These are phyloP conservation scores for Aureobasidium musti DNA, from an alignment of 2,329 filamentous ascomycete species.

Conservation along the genomic window DNA sequence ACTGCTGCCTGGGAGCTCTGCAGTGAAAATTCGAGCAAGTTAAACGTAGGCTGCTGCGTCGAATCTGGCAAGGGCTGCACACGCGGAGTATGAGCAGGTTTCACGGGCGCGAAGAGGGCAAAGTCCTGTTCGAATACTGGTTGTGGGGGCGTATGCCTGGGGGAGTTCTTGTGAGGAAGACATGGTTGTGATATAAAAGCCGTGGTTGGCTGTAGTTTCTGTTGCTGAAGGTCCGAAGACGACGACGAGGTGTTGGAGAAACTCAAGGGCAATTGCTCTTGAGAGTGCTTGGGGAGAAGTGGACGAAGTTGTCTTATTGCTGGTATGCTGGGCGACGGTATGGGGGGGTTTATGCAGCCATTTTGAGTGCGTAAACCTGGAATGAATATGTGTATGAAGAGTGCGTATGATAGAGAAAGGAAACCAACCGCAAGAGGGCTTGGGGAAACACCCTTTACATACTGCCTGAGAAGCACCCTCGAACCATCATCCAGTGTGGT, in stretches of 20 bases:
- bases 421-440: neutral
- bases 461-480: neutral
- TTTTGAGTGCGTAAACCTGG: slow-evolving; percentile 25
- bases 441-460: neutral
- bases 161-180: slow-evolving; percentile 63
- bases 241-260: slow-evolving; percentile 50
- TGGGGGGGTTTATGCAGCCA: slow-evolving; percentile 31
- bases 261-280: slow-evolving; percentile 56
- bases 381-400: neutral
- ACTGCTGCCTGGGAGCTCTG: neutral
- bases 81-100: slow-evolving; percentile 46
- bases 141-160: slow-evolving; percentile 52
- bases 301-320: slow-evolving; percentile 30
- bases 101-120: slow-evolving; percentile 65
- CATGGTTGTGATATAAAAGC: slow-evolving; percentile 74
- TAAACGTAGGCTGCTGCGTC: slow-evolving; percentile 61
- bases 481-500: neutral
- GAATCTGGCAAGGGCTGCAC: slow-evolving; percentile 55
- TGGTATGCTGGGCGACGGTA: slow-evolving; percentile 30
- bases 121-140: slow-evolving; percentile 65
- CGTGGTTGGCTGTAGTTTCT: slow-evolving; percentile 71
- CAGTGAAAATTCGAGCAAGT: slow-evolving; percentile 32
- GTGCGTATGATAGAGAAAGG: neutral
- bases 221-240: slow-evolving; percentile 40
- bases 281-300: slow-evolving; percentile 34